Evolutionary conservation across 1,284 basidiomycete genomes (phyloP).

Genomic region (Rhodotorula sp.): DNA sequence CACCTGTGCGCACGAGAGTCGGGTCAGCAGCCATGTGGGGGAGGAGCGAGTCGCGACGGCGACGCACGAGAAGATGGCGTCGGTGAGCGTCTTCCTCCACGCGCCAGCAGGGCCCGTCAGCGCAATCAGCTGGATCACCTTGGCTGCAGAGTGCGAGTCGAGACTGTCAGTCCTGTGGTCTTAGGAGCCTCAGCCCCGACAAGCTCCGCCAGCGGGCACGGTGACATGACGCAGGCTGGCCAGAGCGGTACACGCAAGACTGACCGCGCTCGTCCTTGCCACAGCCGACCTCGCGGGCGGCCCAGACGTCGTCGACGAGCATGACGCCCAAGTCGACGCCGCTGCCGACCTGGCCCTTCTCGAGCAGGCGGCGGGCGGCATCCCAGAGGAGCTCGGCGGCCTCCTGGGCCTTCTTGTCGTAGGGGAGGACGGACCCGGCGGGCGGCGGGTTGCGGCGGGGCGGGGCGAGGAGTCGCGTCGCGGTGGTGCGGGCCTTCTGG

Average conservation of each 20-base stretch:
- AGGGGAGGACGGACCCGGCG: slow-evolving; percentile 17
- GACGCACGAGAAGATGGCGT: slow-evolving; percentile 71
- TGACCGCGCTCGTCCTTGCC: slow-evolving; percentile 68
- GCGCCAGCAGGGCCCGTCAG: slow-evolving; percentile 68
- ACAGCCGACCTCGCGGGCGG: slow-evolving; percentile 67
- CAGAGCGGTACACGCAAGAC: slow-evolving; percentile 36
- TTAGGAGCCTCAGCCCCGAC: not conserved
- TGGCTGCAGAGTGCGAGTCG: slow-evolving; percentile 21
- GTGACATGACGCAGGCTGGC: too few species aligned
- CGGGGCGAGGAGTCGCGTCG: slow-evolving; percentile 67
- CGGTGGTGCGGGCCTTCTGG: slow-evolving; percentile 91
- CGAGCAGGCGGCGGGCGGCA: slow-evolving; percentile 76
- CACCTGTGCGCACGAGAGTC: slow-evolving; percentile 59
- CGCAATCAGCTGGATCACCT: slow-evolving; percentile 75
- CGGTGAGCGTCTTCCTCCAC: slow-evolving; percentile 78
- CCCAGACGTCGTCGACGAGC: slow-evolving; percentile 68
- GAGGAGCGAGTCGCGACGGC: slow-evolving; percentile 25
- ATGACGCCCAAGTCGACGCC: slow-evolving; percentile 68
- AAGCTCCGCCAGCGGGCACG: too few species aligned
- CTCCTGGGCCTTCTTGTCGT: slow-evolving; percentile 66
- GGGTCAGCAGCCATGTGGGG: not conserved
- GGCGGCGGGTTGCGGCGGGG: slow-evolving; percentile 39
- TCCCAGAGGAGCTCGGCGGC: slow-evolving; percentile 86
- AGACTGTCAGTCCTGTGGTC: not conserved
- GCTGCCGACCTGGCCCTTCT: slow-evolving; percentile 80